Conservation (phyloP, 2,329 filamentous ascomycete genomes). For the Kalmusia sp. region DNA sequence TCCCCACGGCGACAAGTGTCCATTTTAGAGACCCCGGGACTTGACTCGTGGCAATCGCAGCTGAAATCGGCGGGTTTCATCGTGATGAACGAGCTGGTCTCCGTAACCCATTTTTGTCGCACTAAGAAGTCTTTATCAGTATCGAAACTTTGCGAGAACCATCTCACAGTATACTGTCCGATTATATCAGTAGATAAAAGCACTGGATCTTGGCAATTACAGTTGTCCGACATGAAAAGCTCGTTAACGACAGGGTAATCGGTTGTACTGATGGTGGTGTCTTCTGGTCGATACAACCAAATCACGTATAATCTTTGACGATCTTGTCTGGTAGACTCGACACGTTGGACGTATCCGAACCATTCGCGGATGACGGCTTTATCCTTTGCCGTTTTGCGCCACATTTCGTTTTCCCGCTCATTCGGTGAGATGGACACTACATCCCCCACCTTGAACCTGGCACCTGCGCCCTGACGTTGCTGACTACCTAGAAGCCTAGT, state of each 20-base stretch:
- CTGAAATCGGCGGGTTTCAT: slow-evolving; percentile 62
- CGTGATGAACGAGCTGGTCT: slow-evolving; percentile 68
- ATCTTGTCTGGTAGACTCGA: slow-evolving; percentile 35
- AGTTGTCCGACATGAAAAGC: slow-evolving; percentile 78
- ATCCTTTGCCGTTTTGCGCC: slow-evolving; percentile 9
- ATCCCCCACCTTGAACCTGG: slow-evolving; percentile 53
- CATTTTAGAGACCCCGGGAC: slow-evolving; percentile 10
- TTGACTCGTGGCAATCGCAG: slow-evolving; percentile 55
- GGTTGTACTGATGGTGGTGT: slow-evolving; percentile 73
- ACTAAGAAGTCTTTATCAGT: slow-evolving; percentile 64
- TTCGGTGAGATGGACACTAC: slow-evolving; percentile 57
- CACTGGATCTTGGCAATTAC: slow-evolving; percentile 67
- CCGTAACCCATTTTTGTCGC: slow-evolving; percentile 70
- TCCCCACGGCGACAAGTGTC: slow-evolving; percentile 60
- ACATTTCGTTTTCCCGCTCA: slow-evolving; percentile 48
- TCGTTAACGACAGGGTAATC: slow-evolving; percentile 76
- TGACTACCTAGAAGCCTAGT: background rate
- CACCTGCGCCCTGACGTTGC: slow-evolving; percentile 6
- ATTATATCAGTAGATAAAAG: slow-evolving; percentile 64
- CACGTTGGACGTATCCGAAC: slow-evolving; percentile 73
- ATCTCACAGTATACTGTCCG: slow-evolving; percentile 63
- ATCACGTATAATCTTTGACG: slow-evolving; percentile 65
- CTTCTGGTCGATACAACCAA: slow-evolving; percentile 75
- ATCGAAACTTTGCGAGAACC: slow-evolving; percentile 60
- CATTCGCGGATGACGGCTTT: slow-evolving; percentile 53